A percentile compares a stretch with the other conserved stretches of the same genome.
Conservation (phyloP, 1,284 basidiomycete genomes). For the Puccinia coronata region DNA sequence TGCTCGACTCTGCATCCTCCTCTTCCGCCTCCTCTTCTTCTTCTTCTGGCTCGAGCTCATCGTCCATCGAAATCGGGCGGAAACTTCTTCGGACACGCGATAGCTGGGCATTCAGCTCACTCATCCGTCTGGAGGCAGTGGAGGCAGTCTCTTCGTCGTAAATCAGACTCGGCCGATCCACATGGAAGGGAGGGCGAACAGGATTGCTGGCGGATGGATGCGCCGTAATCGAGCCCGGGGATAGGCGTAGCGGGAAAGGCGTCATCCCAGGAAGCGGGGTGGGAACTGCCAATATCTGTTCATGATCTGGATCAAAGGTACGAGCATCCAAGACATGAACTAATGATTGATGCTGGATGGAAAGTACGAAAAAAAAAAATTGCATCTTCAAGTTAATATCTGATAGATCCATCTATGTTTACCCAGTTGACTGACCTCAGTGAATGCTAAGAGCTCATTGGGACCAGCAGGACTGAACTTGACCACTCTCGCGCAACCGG, state of each 20-base stretch:
- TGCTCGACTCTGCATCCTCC: neutral
- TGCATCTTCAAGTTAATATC: neutral
- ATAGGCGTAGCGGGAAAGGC: slow-evolving; percentile 18
- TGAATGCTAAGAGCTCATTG: slow-evolving; percentile 49
- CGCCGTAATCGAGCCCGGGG: slow-evolving; percentile 7
- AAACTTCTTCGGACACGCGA: neutral
- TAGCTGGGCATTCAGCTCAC: neutral
- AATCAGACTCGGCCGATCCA: neutral
- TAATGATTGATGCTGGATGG: slow-evolving; percentile 36
- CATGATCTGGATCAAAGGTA: slow-evolving; percentile 48
- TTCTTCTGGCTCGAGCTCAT: slow-evolving; percentile 25
- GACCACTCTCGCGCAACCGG: slow-evolving; percentile 43
- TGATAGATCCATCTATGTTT: neutral
- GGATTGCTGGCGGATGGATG: neutral
- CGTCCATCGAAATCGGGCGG: neutral
- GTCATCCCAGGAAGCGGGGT: slow-evolving; percentile 28
- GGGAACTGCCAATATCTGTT: slow-evolving; percentile 33
- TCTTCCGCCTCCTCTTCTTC: neutral
- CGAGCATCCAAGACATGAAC: slow-evolving; percentile 49
- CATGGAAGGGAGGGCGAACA: neutral
- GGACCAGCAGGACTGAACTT: slow-evolving; percentile 41
- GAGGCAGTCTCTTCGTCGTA: slow-evolving; percentile 3
- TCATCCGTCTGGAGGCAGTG: slow-evolving; percentile 11
- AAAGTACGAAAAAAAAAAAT: slow-evolving; percentile 16
- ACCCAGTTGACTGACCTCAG: slow-evolving; percentile 33